Evolutionary conservation across 495 filamentous ascomycete species (phyloP), one percentile per base, ranked within the genome.

Genomic region (Bryoglossum gracile): DNA sequence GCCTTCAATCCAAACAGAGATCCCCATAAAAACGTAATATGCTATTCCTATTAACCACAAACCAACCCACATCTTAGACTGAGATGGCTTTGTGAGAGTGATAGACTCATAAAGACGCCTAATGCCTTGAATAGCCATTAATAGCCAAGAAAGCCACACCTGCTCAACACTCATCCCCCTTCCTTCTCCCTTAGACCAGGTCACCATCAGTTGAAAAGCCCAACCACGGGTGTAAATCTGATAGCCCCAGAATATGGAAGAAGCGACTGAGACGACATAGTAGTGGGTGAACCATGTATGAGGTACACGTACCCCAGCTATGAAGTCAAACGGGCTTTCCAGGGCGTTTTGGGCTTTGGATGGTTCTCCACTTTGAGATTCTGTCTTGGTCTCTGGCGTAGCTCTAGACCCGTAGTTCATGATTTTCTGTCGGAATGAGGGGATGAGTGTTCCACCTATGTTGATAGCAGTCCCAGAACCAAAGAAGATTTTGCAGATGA

Each of bases 201-300:
- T 48, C 21, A 65, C 65, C 19, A 84, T 46, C 14, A 60, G 47
- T 19, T 62, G 54, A 52, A 85, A 65, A 30, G 74, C 56, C 2
- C 46, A 42, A 1, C 87, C 88, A 42, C 73, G 66, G 11, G 53
- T 61, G 16, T 79, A 53, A n/a, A 87, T 72, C 62, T 95, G 87
- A 30, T 59, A 35, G 0, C 68, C 73, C 90, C 92, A 96, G 64
- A 95, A 87, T 3, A 82, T 45, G 1, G 83, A 90, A 34, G 80
- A 83, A 4, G 68, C 55, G 2, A 91, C 55, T 0, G 85, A 94
- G 17, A 78, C 60, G 26, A 87, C 59, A 59, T 98, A 98, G 65
- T 95, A 98, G 47, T 89, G 83, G 6, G 68, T 73, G 66, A 98
- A 98, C 73, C 82, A 98, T 43, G 73, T 68, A 63, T 96, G 92